A percentile compares a stretch with the other conserved stretches of the same genome.
Conservation (phyloP, 768 basidiomycete species). For the Amanita inopinata region DNA sequence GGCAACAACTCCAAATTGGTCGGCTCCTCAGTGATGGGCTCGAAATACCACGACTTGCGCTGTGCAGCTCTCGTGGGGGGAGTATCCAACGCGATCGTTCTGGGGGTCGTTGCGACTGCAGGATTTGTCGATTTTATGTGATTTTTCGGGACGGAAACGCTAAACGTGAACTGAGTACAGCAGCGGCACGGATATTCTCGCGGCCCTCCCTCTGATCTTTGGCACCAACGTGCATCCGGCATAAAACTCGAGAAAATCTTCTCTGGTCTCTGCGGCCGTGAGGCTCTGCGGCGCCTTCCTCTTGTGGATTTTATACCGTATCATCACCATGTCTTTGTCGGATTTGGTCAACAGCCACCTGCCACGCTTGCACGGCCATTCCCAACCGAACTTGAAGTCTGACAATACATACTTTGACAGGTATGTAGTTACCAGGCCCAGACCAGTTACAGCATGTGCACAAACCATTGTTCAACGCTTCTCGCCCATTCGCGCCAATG, state of each 20-base stretch:
- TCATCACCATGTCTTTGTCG: constrained; percentile 14
- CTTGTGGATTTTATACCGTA: constrained; percentile 29
- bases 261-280: no score
- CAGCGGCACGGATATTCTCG: not conserved
- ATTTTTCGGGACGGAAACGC: no score
- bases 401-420: no score
- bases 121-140: constrained; percentile 16
- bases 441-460: no score
- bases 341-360: constrained; percentile 13
- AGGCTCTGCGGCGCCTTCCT: constrained; percentile 18
- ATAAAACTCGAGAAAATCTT: no score
- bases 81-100: constrained; percentile 7
- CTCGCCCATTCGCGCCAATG: no score
- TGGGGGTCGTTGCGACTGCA: constrained; percentile 9
- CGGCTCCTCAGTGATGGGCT: constrained; percentile 46
- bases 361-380: not conserved
- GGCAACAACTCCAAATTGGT: constrained; percentile 19
- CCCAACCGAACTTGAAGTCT: not conserved
- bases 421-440: no score
- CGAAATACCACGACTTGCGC: constrained; percentile 28
- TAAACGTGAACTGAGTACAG: constrained; percentile 10
- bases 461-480: no score
- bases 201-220: constrained; percentile 14
- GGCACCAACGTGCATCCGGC: constrained; percentile 37
- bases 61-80: constrained; percentile 15